phyloP scores from a whole-genome alignment of 225 moss, liverwort and hornwort genomes.

The Asterella californica region DNA sequence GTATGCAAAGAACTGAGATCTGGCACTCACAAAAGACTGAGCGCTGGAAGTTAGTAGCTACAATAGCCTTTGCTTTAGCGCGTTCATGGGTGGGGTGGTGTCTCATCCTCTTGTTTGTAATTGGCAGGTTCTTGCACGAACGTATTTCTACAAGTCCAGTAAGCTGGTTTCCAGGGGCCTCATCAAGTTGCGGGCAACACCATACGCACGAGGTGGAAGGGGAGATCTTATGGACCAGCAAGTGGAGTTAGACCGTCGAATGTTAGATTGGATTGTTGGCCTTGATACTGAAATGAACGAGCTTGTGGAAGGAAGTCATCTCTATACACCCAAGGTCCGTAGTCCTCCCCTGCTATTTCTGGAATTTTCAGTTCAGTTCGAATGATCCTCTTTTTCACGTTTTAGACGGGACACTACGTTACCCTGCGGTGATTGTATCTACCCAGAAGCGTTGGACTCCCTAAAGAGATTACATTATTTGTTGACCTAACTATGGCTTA shows the following conservation, averaged over 20 bases:
- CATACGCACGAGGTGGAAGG: conserved; percentile 54
- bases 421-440: too few relatives aligned
- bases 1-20: not conserved
- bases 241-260: conserved; percentile 59
- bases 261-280: conserved; percentile 67
- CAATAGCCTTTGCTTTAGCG: not conserved
- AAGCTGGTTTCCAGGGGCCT: conserved; percentile 55
- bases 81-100: not conserved
- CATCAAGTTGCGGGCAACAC: conserved; percentile 49
- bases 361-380: too few relatives aligned
- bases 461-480: not conserved
- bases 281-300: conserved; percentile 71
- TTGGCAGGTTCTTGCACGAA: conserved; percentile 54
- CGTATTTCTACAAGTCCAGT: conserved; percentile 67
- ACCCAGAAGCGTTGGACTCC: too few relatives aligned
- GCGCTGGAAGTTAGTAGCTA: not conserved
- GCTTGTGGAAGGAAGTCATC: conserved; percentile 65
- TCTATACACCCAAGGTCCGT: conserved; percentile 54
- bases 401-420: too few relatives aligned
- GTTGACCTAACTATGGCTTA: not conserved
- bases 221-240: conserved; percentile 70
- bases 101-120: not conserved
- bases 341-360: too few relatives aligned
- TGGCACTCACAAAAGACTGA: not conserved
- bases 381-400: too few relatives aligned